Conservation (phyloP, 768 basidiomycete genomes). For the Leucocoprinus birnbaumii region DNA sequence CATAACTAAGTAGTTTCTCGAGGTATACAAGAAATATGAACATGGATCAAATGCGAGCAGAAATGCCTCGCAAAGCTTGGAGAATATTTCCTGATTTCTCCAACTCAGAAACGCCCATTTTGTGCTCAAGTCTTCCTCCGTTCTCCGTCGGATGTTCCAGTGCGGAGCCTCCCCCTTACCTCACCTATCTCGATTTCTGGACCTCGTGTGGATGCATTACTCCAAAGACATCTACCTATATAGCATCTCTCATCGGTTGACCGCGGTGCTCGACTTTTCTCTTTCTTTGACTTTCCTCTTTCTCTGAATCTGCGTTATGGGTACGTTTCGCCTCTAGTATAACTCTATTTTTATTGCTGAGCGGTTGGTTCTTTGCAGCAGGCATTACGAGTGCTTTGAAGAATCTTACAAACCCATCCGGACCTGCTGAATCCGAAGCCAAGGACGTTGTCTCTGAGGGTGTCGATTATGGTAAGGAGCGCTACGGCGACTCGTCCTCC, state of each 20-base stretch:
- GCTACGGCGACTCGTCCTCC: background rate
- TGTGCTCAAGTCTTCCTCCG: background rate
- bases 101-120: background rate
- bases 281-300: background rate
- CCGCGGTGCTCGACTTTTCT: no score
- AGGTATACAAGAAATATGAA: background rate
- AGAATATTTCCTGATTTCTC: background rate
- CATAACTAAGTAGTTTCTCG: background rate
- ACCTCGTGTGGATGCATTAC: background rate
- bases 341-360: background rate
- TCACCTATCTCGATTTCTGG: conserved; percentile 3
- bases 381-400: background rate
- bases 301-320: background rate
- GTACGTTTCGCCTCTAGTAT: background rate
- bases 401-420: background rate
- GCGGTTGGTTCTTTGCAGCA: background rate
- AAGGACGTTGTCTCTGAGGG: background rate
- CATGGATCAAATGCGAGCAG: background rate
- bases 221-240: conserved; percentile 9
- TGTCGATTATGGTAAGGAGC: background rate
- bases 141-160: conserved; percentile 3
- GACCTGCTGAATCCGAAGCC: background rate
- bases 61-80: background rate
- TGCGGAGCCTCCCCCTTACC: conserved; percentile 4
- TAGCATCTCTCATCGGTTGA: background rate